phyloP scores from a whole-genome alignment of 331 rosid species.

The Prunus yedoensis region DNA sequence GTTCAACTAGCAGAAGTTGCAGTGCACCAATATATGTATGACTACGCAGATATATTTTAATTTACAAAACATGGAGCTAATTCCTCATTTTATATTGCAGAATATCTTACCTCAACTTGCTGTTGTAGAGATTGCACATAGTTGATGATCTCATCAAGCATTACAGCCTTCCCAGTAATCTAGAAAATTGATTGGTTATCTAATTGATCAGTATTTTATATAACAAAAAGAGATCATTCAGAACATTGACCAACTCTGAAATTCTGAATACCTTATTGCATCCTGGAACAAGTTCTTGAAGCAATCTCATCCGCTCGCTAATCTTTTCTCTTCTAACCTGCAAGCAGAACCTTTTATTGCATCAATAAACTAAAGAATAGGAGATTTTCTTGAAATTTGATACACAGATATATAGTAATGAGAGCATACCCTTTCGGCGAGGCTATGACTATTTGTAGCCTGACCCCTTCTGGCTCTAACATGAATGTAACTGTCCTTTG shows the following conservation, averaged over 20 bases:
- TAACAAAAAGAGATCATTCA: constrained; percentile 18
- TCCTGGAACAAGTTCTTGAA: constrained; percentile 99
- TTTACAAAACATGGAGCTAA: not conserved
- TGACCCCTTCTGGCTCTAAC: constrained; percentile 99
- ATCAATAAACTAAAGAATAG: not conserved
- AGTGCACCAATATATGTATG: not conserved
- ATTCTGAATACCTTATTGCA: constrained; percentile 76
- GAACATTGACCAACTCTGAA: constrained; percentile 6
- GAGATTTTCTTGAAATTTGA: constrained; percentile 5
- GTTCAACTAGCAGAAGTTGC: not conserved
- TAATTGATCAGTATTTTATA: constrained; percentile 11
- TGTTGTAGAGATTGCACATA: constrained; percentile 96
- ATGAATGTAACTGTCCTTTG: constrained; percentile 86
- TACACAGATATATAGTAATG: constrained; percentile 2
- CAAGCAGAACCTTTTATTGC: constrained; percentile 9
- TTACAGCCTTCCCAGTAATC: constrained; percentile 96
- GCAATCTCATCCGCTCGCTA: constrained; percentile 95
- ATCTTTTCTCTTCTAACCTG: constrained; percentile 99
- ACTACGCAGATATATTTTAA: not conserved
- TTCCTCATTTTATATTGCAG: not conserved
- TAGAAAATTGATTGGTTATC: constrained; percentile 33
- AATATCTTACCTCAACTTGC: constrained; percentile 62
- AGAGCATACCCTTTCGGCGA: constrained; percentile 85
- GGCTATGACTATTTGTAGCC: constrained; percentile 98
- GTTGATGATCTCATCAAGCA: constrained; percentile 97